Evolutionary conservation across 805 yeast species (phyloP).

Genomic region (Suhomyces tanzawaensis): DNA sequence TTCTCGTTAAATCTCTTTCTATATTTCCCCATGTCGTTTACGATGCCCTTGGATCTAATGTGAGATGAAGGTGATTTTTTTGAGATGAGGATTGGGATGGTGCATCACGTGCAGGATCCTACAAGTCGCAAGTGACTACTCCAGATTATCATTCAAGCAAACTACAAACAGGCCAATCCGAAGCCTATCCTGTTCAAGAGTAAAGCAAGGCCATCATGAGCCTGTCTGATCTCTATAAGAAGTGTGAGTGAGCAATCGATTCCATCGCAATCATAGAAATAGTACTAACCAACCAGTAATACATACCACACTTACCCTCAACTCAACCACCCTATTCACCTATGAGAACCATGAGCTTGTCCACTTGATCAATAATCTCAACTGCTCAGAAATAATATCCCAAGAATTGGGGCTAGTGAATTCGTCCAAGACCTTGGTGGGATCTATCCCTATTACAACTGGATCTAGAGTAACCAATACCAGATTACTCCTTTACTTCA

Average conservation of each 20-base stretch:
- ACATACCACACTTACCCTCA: slow-evolving; percentile 47
- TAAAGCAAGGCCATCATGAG: background rate
- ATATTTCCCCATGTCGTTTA: slow-evolving; percentile 77
- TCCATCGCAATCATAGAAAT: background rate
- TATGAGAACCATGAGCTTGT: slow-evolving; percentile 49
- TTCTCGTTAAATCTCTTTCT: slow-evolving; percentile 79
- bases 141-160: background rate
- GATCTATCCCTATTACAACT: slow-evolving; percentile 33
- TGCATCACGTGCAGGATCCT: background rate
- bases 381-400: slow-evolving; percentile 52
- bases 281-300: slow-evolving; percentile 32
- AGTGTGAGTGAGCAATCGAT: background rate
- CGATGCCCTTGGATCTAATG: background rate
- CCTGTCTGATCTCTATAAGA: slow-evolving; percentile 3
- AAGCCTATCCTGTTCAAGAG: background rate
- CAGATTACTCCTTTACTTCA: slow-evolving; percentile 43
- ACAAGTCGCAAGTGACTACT: background rate
- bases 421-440: slow-evolving; percentile 42
- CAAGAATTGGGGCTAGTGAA: slow-evolving; percentile 56
- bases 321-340: slow-evolving; percentile 60
- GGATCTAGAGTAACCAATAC: slow-evolving; percentile 24
- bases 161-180: background rate
- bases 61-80: slow-evolving; percentile 1
- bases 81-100: slow-evolving; percentile 5
- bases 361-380: slow-evolving; percentile 41